Conservation (phyloP, 2,329 filamentous ascomycete genomes). For the Alternaria atra region DNA sequence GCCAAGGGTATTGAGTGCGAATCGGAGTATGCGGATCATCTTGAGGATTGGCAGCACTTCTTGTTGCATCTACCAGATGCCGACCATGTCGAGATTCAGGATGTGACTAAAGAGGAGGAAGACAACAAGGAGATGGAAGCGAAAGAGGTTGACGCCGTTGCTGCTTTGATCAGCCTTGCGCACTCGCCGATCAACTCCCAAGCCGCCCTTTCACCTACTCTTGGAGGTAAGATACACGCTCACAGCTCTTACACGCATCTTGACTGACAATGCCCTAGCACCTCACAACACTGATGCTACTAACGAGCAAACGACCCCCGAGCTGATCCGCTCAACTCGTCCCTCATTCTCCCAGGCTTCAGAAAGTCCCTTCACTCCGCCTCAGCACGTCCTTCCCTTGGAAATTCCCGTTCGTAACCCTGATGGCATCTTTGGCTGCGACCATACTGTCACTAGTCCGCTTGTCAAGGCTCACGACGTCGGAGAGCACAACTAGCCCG, state of each 20-base stretch:
- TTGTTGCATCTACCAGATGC: slow-evolving; percentile 2
- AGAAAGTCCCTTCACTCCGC: neutral
- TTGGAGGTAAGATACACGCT: neutral
- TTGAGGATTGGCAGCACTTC: slow-evolving; percentile 16
- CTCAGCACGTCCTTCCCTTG: neutral
- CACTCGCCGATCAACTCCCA: neutral
- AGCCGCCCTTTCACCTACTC: neutral
- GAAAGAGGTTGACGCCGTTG: slow-evolving; percentile 8
- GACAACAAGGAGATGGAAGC: neutral
- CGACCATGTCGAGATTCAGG: neutral
- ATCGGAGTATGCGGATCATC: slow-evolving; percentile 4
- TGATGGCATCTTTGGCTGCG: neutral
- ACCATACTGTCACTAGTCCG: neutral
- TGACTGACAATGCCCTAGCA: neutral
- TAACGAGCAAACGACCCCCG: neutral
- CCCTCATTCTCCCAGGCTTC: neutral
- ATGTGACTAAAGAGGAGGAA: neutral
- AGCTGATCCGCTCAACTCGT: neutral
- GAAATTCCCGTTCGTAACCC: neutral
- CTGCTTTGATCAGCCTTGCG: slow-evolving; percentile 8
- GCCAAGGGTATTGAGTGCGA: slow-evolving; percentile 8
- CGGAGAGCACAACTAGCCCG: neutral
- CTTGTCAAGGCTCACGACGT: neutral
- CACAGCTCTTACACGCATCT: neutral
- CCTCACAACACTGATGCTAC: neutral